Base-by-base conservation (phyloP, 2,329 filamentous ascomycete genomes). In the Xylariaceae sp. region DNA sequence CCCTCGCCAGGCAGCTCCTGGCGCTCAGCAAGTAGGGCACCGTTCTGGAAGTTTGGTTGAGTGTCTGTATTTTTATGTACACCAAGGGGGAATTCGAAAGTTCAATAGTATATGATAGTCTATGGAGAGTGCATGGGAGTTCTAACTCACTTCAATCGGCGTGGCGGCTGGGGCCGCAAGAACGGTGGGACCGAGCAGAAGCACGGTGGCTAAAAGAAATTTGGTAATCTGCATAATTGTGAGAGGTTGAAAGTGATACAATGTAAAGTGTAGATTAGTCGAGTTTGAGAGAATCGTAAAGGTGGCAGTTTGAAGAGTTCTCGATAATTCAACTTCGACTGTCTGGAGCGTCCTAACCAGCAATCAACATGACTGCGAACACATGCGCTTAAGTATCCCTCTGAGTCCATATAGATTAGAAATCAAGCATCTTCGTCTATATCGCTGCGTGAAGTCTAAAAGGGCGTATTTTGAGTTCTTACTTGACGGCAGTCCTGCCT, bases 141-240 rank as follows among this genome's bases (percentile, higher is more conserved):
- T 10, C 11, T 18, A 43, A 56, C 53, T 54, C 20, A 59, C 57
- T 11, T 47, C 27, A 41, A 6, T 15, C 6, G 48, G 48, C 3
- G 24, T 33, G 4, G 53, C 20, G 10, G 59, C 11, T 4, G 64
- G 64, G 2, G 58, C 63, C 3, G 64, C 63, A n/a, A 66, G 37
- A 20, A 58, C 58, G 23, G 44, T 44, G 16, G 65, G 52, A 18
- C 58, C 53, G 40, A 64, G 41, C 49, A 65, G 51, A 39, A 67
- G 56, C 37, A 57, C 53, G n/a, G 50, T 59, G 23, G 65, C 64
- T 18, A 66, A 29, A 24, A 66, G 55, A 9, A 61, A 60, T 18
- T 66, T 65, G 30, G 57, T 54, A 41, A 66, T 24, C 45, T 64
- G 61, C 65, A 66, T 67, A 6, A 29, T 57, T 36, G 40, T 7